phyloP scores from a whole-genome alignment of 2,329 filamentous ascomycete genomes.

The Cercospora sp. region DNA sequence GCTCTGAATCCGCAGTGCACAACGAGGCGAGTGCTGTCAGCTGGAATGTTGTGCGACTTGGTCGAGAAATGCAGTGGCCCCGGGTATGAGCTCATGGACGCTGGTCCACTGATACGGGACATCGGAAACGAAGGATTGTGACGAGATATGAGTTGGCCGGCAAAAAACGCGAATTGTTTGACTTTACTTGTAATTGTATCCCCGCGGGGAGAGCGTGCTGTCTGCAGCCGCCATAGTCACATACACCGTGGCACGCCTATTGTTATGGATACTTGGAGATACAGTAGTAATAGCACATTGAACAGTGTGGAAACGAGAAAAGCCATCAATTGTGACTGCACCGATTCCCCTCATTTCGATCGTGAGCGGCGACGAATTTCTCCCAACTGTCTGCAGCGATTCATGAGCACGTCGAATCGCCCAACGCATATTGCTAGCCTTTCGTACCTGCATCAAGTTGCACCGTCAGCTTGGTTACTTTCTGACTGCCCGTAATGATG shows the following conservation, averaged over 20 bases:
- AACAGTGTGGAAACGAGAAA: constrained; percentile 12
- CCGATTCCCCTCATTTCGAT: background rate
- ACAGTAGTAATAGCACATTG: constrained; percentile 9
- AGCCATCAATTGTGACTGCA: background rate
- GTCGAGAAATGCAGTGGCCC: background rate
- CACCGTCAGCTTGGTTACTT: background rate
- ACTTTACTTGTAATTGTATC: constrained; percentile 11
- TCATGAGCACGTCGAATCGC: background rate
- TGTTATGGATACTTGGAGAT: background rate
- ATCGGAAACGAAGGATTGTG: background rate
- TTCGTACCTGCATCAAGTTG: constrained; percentile 7
- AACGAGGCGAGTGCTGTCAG: background rate
- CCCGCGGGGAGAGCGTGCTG: constrained; percentile 1
- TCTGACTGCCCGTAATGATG: background rate
- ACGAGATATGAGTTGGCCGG: constrained; percentile 7
- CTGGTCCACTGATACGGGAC: background rate
- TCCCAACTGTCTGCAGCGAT: background rate
- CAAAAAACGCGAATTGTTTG: constrained; percentile 1
- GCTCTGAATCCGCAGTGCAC: background rate
- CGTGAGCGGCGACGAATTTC: background rate
- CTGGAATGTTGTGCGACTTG: background rate
- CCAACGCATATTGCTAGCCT: background rate
- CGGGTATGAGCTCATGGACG: background rate
- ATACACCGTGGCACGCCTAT: background rate
- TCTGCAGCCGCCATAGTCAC: background rate